A percentile compares a stretch with the other conserved stretches of the same genome.
phyloP scores from a whole-genome alignment of 257 asterid genomes.

The Lithospermum erythrorhizon region DNA sequence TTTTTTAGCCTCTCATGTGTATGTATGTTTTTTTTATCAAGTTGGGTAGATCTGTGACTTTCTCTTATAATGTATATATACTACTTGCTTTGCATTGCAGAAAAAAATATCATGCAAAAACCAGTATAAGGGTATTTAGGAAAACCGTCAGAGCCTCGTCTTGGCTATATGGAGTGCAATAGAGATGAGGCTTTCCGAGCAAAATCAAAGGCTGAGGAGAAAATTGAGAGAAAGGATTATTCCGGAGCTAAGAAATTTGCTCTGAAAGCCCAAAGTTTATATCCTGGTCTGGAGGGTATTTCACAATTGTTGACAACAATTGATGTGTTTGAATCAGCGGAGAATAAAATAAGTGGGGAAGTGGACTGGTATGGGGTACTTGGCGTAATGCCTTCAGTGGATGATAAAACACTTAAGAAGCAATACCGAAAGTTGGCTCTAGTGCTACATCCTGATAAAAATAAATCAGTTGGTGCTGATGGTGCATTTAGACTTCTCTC shows the following conservation, averaged over 20 bases:
- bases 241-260: constrained; percentile 43
- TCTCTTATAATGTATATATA: too few relatives aligned
- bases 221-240: constrained; percentile 35
- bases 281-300: constrained; percentile 39
- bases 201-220: constrained; percentile 38
- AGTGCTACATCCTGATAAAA: constrained; percentile 52
- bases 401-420: constrained; percentile 39
- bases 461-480: constrained; percentile 38
- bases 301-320: constrained; percentile 36
- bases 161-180: constrained; percentile 33
- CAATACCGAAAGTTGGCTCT: constrained; percentile 48
- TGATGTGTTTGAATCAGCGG: constrained; percentile 43
- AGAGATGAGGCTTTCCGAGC: constrained; percentile 48
- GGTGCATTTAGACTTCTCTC: constrained; percentile 48
- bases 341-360: constrained; percentile 41
- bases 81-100: not conserved
- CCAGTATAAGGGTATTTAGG: not conserved
- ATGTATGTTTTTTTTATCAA: too few relatives aligned
- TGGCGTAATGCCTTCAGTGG: constrained; percentile 37
- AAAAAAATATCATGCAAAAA: not conserved
- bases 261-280: constrained; percentile 41
- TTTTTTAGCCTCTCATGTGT: too few relatives aligned
- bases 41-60: not conserved
- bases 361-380: constrained; percentile 48
- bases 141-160: not conserved